Percentiles rank a stretch among this genome's conserved stretches.
These are phyloP conservation scores for Telopea speciosissima DNA, from an alignment of 177 flowering plant species.

Conservation along the genomic window DNA sequence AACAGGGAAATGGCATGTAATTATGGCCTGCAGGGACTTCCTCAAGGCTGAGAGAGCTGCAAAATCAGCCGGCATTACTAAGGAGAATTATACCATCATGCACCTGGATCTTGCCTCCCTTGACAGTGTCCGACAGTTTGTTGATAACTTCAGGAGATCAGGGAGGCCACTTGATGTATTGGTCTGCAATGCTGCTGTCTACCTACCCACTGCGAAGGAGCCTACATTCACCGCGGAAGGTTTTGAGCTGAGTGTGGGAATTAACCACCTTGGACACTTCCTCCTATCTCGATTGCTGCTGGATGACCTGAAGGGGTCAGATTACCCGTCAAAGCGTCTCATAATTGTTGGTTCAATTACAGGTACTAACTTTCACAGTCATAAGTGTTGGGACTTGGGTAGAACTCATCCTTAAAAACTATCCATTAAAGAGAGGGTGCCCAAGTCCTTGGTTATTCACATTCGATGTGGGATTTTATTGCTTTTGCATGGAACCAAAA, in stretches of 20 bases:
- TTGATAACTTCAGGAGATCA: conserved; percentile 61
- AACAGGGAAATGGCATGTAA: conserved; percentile 87
- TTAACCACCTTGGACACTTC: conserved; percentile 96
- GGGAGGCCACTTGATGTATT: conserved; percentile 79
- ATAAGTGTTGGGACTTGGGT: too few relatives aligned
- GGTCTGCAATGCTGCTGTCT: conserved; percentile 97
- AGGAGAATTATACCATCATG: conserved; percentile 77
- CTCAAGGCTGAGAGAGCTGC: conserved; percentile 99
- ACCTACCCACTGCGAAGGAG: conserved; percentile 85
- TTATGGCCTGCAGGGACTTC: conserved; percentile 95
- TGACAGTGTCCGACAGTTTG: conserved; percentile 93
- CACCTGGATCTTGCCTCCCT: conserved; percentile 94
- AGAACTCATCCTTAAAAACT: too few relatives aligned
- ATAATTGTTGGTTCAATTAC: conserved; percentile 95
- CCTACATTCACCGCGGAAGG: conserved; percentile 91
- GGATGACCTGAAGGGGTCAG: conserved; percentile 74
- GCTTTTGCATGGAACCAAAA: too few relatives aligned
- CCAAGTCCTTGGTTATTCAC: too few relatives aligned
- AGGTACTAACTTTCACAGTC: conserved; percentile 35
- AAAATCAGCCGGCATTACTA: conserved; percentile 70
- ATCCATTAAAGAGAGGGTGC: too few relatives aligned
- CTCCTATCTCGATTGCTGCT: conserved; percentile 73
- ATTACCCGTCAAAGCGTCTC: conserved; percentile 80
- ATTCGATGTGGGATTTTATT: too few relatives aligned
- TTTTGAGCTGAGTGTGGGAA: conserved; percentile 90